Percentiles rank a stretch among this genome's conserved stretches.
Evolutionary conservation across 2,329 filamentous ascomycete genomes (phyloP).

Genomic region (Neonectria hederae): DNA sequence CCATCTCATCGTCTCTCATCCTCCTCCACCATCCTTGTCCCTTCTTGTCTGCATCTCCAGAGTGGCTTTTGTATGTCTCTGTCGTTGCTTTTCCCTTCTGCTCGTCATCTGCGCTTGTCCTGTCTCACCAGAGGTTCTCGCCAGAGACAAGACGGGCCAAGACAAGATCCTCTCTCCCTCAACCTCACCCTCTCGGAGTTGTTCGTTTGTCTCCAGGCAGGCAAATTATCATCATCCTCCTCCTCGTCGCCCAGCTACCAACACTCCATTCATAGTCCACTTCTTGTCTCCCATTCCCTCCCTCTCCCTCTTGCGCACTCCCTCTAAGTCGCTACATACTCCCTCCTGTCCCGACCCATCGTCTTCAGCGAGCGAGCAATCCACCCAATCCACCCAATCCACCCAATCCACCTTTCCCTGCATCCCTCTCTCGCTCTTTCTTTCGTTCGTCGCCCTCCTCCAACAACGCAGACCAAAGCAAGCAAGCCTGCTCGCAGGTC

Average conservation of each 20-base stretch:
- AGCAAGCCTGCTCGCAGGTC: slow-evolving; percentile 14
- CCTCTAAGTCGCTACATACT: slow-evolving; percentile 12
- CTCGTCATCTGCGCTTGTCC: not conserved
- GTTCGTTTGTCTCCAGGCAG: not conserved
- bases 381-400: not conserved
- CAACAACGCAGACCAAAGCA: not conserved
- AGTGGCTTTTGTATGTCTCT: not conserved
- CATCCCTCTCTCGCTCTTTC: not conserved
- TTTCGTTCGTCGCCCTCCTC: not conserved
- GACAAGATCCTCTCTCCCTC: not conserved
- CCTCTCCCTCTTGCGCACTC: not conserved
- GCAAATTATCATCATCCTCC: not conserved
- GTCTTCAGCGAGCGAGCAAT: not conserved
- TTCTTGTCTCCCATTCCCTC: not conserved
- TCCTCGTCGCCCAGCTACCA: not conserved
- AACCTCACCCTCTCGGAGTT: not conserved
- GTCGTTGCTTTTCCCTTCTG: not conserved
- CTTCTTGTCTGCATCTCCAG: not conserved
- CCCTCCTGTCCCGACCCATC: not conserved
- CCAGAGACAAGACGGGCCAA: not conserved
- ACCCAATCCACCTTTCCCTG: not conserved
- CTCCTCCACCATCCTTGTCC: not conserved
- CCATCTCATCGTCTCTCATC: too few relatives aligned
- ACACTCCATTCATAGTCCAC: not conserved
- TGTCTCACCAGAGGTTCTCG: not conserved